Evolutionary conservation across 208 protist species (phyloP).

Genomic region (Leishmania amazonensis): DNA sequence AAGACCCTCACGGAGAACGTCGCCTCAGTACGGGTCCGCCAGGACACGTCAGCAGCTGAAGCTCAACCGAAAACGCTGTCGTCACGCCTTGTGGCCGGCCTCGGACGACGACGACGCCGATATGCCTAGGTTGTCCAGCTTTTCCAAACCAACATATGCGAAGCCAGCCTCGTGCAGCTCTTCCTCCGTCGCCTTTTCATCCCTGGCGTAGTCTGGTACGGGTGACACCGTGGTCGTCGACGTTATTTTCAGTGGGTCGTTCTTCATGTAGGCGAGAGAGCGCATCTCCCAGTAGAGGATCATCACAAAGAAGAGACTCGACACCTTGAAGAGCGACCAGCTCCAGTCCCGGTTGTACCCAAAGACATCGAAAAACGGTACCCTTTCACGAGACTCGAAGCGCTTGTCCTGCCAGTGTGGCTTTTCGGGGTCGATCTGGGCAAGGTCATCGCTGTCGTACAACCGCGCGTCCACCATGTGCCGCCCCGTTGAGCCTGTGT

Average conservation of each 20-base stretch:
- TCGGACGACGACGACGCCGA: background rate
- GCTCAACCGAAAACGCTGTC: background rate
- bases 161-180: conserved; percentile 80
- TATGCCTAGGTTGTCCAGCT: conserved; percentile 77
- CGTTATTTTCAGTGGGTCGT: conserved; percentile 52
- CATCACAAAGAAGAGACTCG: conserved; percentile 50
- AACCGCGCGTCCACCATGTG: conserved; percentile 80
- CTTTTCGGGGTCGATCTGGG: conserved; percentile 84
- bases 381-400: conserved; percentile 75
- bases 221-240: conserved; percentile 69
- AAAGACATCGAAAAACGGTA: conserved; percentile 89
- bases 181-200: conserved; percentile 81
- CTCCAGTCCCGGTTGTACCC: conserved; percentile 91
- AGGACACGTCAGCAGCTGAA: background rate
- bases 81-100: background rate
- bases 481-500: conserved; percentile 51
- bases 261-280: conserved; percentile 52
- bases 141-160: conserved; percentile 77
- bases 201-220: conserved; percentile 76
- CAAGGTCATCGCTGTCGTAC: conserved; percentile 67
- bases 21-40: background rate
- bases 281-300: conserved; percentile 79
- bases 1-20: background rate
- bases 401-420: conserved; percentile 87
- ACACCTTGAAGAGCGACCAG: conserved; percentile 84